phyloP scores from a whole-genome alignment of 2,329 filamentous ascomycete genomes.

The Aspergillus flavus region DNA sequence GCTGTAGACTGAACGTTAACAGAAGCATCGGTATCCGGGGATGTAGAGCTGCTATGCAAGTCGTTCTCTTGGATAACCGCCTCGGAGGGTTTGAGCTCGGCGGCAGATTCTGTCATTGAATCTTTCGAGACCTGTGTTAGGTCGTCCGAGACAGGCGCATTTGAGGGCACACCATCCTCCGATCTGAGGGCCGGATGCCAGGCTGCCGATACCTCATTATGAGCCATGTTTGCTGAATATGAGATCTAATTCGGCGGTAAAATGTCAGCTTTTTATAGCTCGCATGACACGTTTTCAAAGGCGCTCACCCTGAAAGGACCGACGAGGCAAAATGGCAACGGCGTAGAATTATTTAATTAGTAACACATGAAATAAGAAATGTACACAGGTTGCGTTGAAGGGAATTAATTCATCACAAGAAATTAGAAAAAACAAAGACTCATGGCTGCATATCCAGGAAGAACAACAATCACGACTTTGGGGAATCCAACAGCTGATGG shows the following conservation, averaged over 20 bases:
- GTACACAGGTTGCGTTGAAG: background rate
- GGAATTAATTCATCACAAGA: slow-evolving; percentile 3
- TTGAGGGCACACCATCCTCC: slow-evolving; percentile 33
- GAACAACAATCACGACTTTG: background rate
- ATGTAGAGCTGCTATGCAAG: background rate
- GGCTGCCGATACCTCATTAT: slow-evolving; percentile 34
- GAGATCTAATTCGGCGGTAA: slow-evolving; percentile 11
- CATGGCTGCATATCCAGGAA: slow-evolving; percentile 9
- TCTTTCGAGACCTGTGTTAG: slow-evolving; percentile 7
- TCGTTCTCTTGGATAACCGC: background rate
- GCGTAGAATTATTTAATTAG: slow-evolving; percentile 8
- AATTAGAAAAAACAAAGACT: slow-evolving; percentile 6
- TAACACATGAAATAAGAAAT: slow-evolving; percentile 14
- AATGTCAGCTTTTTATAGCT: slow-evolving; percentile 19
- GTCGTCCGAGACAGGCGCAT: slow-evolving; percentile 19
- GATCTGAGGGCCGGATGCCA: slow-evolving; percentile 61
- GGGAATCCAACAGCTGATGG: background rate
- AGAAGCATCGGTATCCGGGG: background rate
- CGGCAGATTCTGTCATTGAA: background rate
- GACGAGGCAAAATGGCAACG: slow-evolving; percentile 19
- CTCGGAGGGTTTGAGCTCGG: background rate
- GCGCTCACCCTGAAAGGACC: slow-evolving; percentile 19
- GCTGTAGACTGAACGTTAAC: background rate
- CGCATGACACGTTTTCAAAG: slow-evolving; percentile 32
- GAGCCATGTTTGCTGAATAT: slow-evolving; percentile 26